Base-by-base conservation (phyloP, 441 rosid species). In the Codiaeum variegatum region DNA sequence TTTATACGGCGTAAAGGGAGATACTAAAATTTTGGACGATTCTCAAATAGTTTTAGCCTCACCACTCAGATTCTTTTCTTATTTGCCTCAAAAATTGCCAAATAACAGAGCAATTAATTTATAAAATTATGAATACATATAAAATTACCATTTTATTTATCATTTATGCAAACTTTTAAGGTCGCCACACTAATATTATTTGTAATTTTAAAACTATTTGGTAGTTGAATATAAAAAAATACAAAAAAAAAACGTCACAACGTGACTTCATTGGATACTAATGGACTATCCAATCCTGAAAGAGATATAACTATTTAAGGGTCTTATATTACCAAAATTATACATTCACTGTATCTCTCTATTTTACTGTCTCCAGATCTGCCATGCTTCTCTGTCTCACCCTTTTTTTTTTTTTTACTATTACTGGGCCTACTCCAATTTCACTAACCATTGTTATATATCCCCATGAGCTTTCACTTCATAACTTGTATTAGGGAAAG, bases 301-400 rank as follows among this genome's bases (percentile, higher is more conserved):
- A 36, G 67, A 36, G 28, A 70, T 59, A 59, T 15, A 21, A 62
- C 31, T 51, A 24, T 67, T 29, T 29, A 52, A 28, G 36, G 59
- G 62, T 70, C 73, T 68, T 36, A 56, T 64, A 62, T 60, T 66
- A 76, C 71, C 69, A 80, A 67, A 26, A 21, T n/a, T n/a, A n/a
- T 58, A 63, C 15, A 15, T 38, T 58, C 26, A 59, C 72, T 47
- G 44, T 62, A 69, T 56, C 55, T 77, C 24, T 31, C 66, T 71
- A 24, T 70, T 21, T 52, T 72, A 56, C 68, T 64, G 54, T 77
- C 79, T 28, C 38, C 79, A 79, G 73, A 73, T 67, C 61, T 61
- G 65, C 76, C 83, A 76, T 80, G 77, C 71, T 61, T 63, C 72
- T 66, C 60, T 81, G 83, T 81, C 82, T 77, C 74, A 49, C 71